Base-by-base conservation (phyloP, 2,329 filamentous ascomycete genomes). In the Phyllosticta ampelicida region DNA sequence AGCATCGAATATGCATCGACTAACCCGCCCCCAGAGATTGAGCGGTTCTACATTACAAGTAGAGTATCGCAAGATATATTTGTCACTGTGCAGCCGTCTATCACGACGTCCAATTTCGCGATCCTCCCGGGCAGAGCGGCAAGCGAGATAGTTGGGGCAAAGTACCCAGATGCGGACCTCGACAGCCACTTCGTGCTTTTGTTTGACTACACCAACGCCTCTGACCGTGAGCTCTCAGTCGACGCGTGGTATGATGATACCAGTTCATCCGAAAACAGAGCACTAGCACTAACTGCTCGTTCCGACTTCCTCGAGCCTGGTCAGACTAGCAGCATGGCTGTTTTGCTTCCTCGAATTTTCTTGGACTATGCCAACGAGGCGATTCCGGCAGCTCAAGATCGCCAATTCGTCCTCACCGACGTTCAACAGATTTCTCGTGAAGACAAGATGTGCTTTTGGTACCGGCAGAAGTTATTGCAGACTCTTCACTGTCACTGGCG, bases 331-430 rank as follows among this genome's bases (percentile, higher is more conserved):
- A 84, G 91, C 1, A 76, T 95, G 30, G 80, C 92, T 55, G 75
- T 96, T 10, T 85, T 90, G 0, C 76, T 96, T 2, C 86, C 83
- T 56, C 83, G 88, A 36, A 78, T 95, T 48, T 88, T 87, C 67
- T 71, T 96, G 19, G 78, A 85, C n/a, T 82, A 94, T 61, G 85
- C 89, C 2, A 83, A 90, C 66, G 85, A 85, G 1, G 78, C 86
- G 1, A 88, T 96, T 48, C 91, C 90, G 0, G 86, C 87, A 0
- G 84, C 86, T 0, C 84, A 86, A n/a, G 86, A 90, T 67, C 82
- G 90, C n/a, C 91, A 96, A 67, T 96, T 95, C 65, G 89, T 96
- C 28, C 89, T 96, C 50, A 94, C 87, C 71, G 82, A 85, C 16
- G 85, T 83, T 67, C 88, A 88, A 65, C 83, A 91, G 58, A 86